phyloP scores from a whole-genome alignment of 768 basidiomycete genomes.

The Pleurotus eryngii region DNA sequence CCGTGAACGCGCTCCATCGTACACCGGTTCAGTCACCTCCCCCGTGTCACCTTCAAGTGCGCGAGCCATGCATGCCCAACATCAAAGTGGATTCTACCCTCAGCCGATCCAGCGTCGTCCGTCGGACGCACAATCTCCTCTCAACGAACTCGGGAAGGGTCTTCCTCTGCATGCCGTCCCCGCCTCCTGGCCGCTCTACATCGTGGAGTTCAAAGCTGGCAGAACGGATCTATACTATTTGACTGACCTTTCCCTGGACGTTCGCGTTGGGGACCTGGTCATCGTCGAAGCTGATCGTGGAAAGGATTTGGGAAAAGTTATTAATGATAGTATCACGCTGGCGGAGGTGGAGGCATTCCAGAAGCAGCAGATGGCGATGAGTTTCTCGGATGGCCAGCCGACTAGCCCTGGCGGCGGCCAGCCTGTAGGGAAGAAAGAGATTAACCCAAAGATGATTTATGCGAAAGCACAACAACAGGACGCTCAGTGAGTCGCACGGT shows the following conservation, averaged over 20 bases:
- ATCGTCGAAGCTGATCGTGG: conserved; percentile 97
- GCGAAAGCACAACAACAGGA: conserved; percentile 82
- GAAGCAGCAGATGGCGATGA: conserved; percentile 64
- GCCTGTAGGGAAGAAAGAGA: conserved; percentile 72
- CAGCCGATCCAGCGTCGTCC: conserved; percentile 33
- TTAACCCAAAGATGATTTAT: conserved; percentile 96
- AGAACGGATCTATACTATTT: conserved; percentile 94
- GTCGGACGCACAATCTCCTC: conserved; percentile 34
- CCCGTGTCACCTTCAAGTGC: conserved; percentile 53
- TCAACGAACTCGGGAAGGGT: conserved; percentile 79
- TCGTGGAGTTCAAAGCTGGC: conserved; percentile 97
- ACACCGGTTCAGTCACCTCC: conserved; percentile 37
- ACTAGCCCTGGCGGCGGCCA: conserved; percentile 28
- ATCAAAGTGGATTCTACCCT: conserved; percentile 38
- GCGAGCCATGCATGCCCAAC: conserved; percentile 41
- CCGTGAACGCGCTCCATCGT: conserved; percentile 40
- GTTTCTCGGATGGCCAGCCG: conserved; percentile 26
- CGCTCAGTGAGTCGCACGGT: conserved; percentile 50
- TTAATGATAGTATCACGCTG: conserved; percentile 87
- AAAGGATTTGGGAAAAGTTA: conserved; percentile 86
- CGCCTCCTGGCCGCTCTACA: conserved; percentile 84
- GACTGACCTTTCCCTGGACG: conserved; percentile 56
- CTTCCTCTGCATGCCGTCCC: conserved; percentile 84
- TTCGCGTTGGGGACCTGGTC: conserved; percentile 86
- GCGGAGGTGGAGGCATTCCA: conserved; percentile 91